phyloP scores from a whole-genome alignment of 805 yeast genomes.

The Cyberlindnera sargentensis region DNA sequence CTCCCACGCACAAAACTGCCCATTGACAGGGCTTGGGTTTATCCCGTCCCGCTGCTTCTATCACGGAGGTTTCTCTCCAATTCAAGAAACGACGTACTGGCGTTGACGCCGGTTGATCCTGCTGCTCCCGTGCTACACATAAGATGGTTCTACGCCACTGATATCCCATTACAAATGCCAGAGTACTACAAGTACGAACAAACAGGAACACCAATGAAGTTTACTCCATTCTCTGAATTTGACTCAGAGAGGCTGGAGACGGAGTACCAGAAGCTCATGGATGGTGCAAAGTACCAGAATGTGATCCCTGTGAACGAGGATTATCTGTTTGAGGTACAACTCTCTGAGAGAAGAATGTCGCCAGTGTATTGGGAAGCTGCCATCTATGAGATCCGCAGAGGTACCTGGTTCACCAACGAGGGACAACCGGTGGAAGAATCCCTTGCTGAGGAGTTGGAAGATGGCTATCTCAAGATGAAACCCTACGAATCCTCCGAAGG shows the following conservation, averaged over 20 bases:
- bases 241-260: conserved; percentile 62
- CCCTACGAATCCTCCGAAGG: conserved; percentile 24
- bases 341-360: conserved; percentile 42
- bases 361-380: conserved; percentile 93
- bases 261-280: conserved; percentile 9
- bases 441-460: conserved; percentile 54
- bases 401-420: conserved; percentile 68
- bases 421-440: conserved; percentile 46
- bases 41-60: conserved; percentile 1
- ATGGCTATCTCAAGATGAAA: conserved; percentile 36
- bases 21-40: conserved; percentile 1
- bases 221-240: conserved; percentile 53
- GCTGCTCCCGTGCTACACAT: conserved; percentile 13
- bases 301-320: conserved; percentile 72
- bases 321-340: conserved; percentile 64
- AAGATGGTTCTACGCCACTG: conserved; percentile 82
- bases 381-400: conserved; percentile 71
- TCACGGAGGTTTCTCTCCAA: not conserved
- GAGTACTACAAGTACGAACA: conserved; percentile 47
- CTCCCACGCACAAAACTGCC: not conserved
- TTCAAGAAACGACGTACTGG: too few relatives aligned
- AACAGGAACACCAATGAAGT: conserved; percentile 45
- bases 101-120: conserved; percentile 6
- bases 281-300: not conserved
- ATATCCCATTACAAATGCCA: conserved; percentile 66